Percentiles rank a stretch among this genome's conserved stretches.
phyloP scores from a whole-genome alignment of 176 grass and related monocot genomes.

The Oryza officinalis region DNA sequence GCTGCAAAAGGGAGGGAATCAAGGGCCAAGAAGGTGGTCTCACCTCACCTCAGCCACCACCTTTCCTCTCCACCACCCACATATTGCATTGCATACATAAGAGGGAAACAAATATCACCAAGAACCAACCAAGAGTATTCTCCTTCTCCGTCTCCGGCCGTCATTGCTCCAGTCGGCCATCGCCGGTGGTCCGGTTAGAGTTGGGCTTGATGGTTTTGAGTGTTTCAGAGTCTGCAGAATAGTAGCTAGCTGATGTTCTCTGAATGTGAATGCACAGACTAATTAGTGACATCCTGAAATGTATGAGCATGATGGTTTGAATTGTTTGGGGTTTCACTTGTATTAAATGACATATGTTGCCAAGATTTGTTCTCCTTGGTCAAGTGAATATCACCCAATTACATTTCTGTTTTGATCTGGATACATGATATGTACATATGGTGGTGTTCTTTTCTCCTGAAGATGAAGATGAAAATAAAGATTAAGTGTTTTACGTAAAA shows the following conservation, averaged over 20 bases:
- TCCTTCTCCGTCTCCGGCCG: constrained; percentile 26
- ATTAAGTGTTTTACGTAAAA: no score
- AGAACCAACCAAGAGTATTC: constrained; percentile 42
- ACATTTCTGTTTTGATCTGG: constrained; percentile 23
- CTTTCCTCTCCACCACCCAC: constrained; percentile 35
- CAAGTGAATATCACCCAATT: constrained; percentile 27
- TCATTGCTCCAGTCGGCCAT: not conserved
- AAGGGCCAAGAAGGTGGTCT: constrained; percentile 39
- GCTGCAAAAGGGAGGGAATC: constrained; percentile 41
- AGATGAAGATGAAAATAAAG: no score
- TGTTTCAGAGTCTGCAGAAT: not conserved
- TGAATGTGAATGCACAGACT: not conserved
- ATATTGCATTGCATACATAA: not conserved
- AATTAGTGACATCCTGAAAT: not conserved
- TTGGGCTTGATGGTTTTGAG: not conserved
- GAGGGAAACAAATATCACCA: constrained; percentile 12
- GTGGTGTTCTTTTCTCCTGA: no score
- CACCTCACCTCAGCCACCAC: constrained; percentile 34
- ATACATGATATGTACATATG: not conserved
- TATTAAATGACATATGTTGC: not conserved
- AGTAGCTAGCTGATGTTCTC: not conserved
- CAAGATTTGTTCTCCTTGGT: constrained; percentile 15
- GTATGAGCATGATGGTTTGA: constrained; percentile 25
- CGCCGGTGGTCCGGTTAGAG: not conserved
- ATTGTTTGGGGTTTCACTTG: not conserved